Evolutionary conservation across 768 basidiomycete genomes (phyloP).

Genomic region (Polyporus arcularius): DNA sequence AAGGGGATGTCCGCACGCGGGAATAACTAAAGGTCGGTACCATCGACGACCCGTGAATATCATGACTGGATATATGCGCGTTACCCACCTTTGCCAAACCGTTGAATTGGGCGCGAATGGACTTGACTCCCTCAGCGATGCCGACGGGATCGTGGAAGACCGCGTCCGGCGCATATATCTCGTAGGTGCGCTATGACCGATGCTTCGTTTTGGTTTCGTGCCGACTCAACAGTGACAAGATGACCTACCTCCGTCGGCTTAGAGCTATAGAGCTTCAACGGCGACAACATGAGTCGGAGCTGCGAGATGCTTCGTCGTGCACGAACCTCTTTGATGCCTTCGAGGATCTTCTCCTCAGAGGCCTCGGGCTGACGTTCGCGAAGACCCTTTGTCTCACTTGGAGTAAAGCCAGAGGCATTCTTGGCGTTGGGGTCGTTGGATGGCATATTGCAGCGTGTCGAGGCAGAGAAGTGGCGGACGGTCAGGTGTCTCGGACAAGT

Average conservation of each 20-base stretch:
- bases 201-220: not conserved
- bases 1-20: slow-evolving; percentile 43
- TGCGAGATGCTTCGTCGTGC: slow-evolving; percentile 1
- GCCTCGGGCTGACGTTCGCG: slow-evolving; percentile 37
- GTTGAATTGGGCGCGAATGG: slow-evolving; percentile 47
- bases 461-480: slow-evolving; percentile 5
- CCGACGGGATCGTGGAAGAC: slow-evolving; percentile 50
- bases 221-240: not conserved
- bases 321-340: slow-evolving; percentile 43
- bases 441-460: slow-evolving; percentile 19
- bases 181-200: slow-evolving; percentile 39
- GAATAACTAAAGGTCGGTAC: slow-evolving; percentile 35
- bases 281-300: not conserved
- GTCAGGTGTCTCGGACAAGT: not conserved
- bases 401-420: slow-evolving; percentile 43
- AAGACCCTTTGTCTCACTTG: slow-evolving; percentile 39
- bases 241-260: slow-evolving; percentile 36
- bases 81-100: slow-evolving; percentile 41
- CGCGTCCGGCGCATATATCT: slow-evolving; percentile 42
- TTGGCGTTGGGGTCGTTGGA: slow-evolving; percentile 23
- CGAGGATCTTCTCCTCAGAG: slow-evolving; percentile 39
- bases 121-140: slow-evolving; percentile 40
- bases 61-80: not conserved
- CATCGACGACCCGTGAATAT: not conserved
- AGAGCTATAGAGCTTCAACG: slow-evolving; percentile 41